Conservation (phyloP, 305 asterid species). For the Solanum hybrid region DNA sequence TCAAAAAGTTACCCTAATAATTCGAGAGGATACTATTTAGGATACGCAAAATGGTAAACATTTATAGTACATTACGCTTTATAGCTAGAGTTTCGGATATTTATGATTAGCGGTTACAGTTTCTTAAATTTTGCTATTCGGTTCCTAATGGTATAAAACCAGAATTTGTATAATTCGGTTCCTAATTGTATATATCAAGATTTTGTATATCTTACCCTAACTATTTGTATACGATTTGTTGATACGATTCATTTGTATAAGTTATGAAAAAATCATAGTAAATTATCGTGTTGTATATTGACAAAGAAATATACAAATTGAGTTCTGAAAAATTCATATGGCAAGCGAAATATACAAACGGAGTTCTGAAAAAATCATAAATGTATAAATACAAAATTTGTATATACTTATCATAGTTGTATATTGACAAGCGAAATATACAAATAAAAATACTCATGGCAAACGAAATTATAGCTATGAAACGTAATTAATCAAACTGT, state of each 20-base stretch:
- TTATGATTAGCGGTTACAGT: background rate
- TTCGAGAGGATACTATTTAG: background rate
- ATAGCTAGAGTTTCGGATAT: background rate
- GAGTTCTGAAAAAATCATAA: too few species aligned
- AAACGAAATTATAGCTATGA: accelerated
- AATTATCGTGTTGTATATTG: background rate
- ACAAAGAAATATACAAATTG: background rate
- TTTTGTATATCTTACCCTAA: background rate
- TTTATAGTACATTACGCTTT: background rate
- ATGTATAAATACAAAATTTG: too few species aligned
- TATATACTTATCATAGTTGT: too few species aligned
- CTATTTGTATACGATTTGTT: background rate
- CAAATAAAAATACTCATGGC: accelerated
- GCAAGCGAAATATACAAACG: background rate
- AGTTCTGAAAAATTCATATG: background rate
- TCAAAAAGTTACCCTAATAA: background rate
- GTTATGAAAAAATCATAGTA: background rate
- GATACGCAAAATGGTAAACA: background rate
- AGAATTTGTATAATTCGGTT: too few species aligned
- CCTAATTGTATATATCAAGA: background rate
- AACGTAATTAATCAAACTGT: background rate
- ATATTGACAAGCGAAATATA: background rate
- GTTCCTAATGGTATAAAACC: background rate
- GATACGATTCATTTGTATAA: background rate
- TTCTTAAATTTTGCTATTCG: too few species aligned